A percentile compares a stretch with the other conserved stretches of the same genome.
Conservation (phyloP, 352 stramenopile genomes). For the Phytophthora ohioensis region DNA sequence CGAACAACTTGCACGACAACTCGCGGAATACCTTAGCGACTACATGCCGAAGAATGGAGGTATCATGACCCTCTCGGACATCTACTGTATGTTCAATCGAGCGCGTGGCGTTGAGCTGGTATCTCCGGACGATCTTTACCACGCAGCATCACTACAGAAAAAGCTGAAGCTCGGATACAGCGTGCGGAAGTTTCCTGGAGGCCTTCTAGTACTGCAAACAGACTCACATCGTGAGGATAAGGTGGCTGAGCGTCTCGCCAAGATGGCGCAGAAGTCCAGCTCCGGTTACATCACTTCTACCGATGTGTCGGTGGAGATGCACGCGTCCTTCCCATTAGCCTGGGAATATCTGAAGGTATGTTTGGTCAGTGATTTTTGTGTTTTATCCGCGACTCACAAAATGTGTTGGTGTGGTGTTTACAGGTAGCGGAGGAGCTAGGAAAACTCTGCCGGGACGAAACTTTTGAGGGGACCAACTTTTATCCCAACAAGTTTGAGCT, state of each 20-base stretch:
- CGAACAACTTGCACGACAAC: constrained; percentile 90
- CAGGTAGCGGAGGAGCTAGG: constrained; percentile 94
- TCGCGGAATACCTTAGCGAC: constrained; percentile 87
- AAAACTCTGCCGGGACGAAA: constrained; percentile 96
- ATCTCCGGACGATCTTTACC: constrained; percentile 97
- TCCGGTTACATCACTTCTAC: constrained; percentile 88
- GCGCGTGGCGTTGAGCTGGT: constrained; percentile 97
- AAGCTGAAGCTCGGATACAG: constrained; percentile 92
- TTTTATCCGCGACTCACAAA: constrained; percentile 3
- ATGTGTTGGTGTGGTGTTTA: constrained; percentile 13
- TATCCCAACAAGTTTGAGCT: constrained; percentile 93
- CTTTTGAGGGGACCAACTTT: constrained; percentile 95
- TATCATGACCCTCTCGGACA: constrained; percentile 98
- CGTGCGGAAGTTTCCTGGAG: constrained; percentile 93
- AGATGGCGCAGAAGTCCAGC: constrained; percentile 79
- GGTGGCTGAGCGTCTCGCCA: constrained; percentile 70
- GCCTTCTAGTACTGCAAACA: constrained; percentile 94
- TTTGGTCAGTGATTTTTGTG: background rate
- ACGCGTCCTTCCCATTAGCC: constrained; percentile 95
- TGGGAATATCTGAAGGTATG: constrained; percentile 95
- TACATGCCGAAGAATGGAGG: constrained; percentile 92
- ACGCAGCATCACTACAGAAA: constrained; percentile 89
- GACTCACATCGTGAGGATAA: constrained; percentile 90
- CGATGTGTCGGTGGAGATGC: constrained; percentile 91
- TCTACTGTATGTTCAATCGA: constrained; percentile 99